Evolutionary conservation across 805 yeast genomes (phyloP).

Genomic region (Hanseniaspora lindneri): DNA sequence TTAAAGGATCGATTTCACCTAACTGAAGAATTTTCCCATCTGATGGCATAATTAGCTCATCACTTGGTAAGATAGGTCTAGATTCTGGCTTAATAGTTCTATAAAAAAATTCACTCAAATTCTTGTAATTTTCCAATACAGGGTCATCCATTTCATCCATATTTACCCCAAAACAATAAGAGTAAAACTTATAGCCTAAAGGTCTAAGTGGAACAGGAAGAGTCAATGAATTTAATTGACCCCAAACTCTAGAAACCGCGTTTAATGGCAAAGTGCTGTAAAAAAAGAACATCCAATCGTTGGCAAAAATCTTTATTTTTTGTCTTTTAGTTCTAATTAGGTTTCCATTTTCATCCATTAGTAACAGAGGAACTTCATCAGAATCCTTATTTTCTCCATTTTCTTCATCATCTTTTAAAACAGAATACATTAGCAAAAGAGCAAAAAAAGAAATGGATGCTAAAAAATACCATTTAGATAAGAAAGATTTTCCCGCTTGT

Average conservation of each 20-base stretch:
- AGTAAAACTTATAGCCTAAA: slow-evolving; percentile 69
- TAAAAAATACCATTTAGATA: slow-evolving; percentile 14
- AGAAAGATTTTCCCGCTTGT: slow-evolving; percentile 1
- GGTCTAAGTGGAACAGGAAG: slow-evolving; percentile 81
- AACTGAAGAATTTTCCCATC: slow-evolving; percentile 84
- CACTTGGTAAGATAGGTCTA: slow-evolving; percentile 60
- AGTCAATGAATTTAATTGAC: slow-evolving; percentile 67
- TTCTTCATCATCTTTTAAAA: slow-evolving; percentile 8
- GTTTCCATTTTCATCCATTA: slow-evolving; percentile 9
- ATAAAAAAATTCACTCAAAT: slow-evolving; percentile 84
- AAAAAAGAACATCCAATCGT: slow-evolving; percentile 78
- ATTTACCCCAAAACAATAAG: slow-evolving; percentile 74
- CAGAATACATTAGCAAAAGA: slow-evolving; percentile 9
- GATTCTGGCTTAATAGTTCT: slow-evolving; percentile 65
- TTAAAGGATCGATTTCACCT: slow-evolving; percentile 53
- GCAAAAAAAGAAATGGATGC: slow-evolving; percentile 15
- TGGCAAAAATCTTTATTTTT: slow-evolving; percentile 25
- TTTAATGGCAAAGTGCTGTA: slow-evolving; percentile 85
- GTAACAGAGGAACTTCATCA: slow-evolving; percentile 5
- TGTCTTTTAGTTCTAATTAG: slow-evolving; percentile 25
- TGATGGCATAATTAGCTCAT: slow-evolving; percentile 68
- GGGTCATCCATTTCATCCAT: slow-evolving; percentile 80
- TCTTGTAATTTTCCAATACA: slow-evolving; percentile 59
- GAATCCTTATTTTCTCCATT: neutral
- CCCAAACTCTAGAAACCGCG: slow-evolving; percentile 90